A percentile compares a stretch with the other conserved stretches of the same genome.
phyloP scores from a whole-genome alignment of 1,284 basidiomycete genomes.

The Austroboletus novae-zelandiae region DNA sequence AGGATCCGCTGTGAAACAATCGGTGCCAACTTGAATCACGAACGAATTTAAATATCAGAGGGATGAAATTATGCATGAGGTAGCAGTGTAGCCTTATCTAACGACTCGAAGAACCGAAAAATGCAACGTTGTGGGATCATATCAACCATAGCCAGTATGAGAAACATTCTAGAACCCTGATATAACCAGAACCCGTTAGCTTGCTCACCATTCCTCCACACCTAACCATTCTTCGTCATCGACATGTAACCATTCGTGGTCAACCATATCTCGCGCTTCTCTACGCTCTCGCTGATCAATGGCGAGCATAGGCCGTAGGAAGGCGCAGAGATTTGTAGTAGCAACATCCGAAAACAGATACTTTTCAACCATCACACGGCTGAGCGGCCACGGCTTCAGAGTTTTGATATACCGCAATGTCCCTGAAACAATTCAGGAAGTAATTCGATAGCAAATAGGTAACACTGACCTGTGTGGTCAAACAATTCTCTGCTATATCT shows the following conservation, averaged over 20 bases:
- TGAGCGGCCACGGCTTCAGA: slow-evolving; percentile 82
- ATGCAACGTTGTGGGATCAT: slow-evolving; percentile 12
- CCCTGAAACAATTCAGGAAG: slow-evolving; percentile 33
- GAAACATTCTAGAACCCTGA: slow-evolving; percentile 3
- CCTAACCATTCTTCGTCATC: slow-evolving; percentile 43
- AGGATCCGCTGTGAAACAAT: too few species aligned
- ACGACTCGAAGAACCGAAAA: not conserved
- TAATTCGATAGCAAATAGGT: not conserved
- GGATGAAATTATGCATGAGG: too few species aligned
- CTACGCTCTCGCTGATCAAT: slow-evolving; percentile 69
- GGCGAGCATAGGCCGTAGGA: slow-evolving; percentile 79
- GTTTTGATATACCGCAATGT: slow-evolving; percentile 75
- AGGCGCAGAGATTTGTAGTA: slow-evolving; percentile 60
- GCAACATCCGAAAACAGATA: slow-evolving; percentile 69
- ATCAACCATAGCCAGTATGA: slow-evolving; percentile 1
- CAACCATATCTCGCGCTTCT: slow-evolving; percentile 69
- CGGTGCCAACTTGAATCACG: too few species aligned
- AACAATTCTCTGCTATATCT: slow-evolving; percentile 84
- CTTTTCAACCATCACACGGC: slow-evolving; percentile 82
- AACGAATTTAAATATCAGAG: too few species aligned
- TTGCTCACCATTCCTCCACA: slow-evolving; percentile 45
- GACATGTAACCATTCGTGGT: slow-evolving; percentile 71
- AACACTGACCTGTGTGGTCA: slow-evolving; percentile 64
- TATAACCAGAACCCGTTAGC: not conserved
- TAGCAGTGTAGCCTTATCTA: not conserved